phyloP scores from a whole-genome alignment of 441 rosid species.

The Euphorbia corollata region DNA sequence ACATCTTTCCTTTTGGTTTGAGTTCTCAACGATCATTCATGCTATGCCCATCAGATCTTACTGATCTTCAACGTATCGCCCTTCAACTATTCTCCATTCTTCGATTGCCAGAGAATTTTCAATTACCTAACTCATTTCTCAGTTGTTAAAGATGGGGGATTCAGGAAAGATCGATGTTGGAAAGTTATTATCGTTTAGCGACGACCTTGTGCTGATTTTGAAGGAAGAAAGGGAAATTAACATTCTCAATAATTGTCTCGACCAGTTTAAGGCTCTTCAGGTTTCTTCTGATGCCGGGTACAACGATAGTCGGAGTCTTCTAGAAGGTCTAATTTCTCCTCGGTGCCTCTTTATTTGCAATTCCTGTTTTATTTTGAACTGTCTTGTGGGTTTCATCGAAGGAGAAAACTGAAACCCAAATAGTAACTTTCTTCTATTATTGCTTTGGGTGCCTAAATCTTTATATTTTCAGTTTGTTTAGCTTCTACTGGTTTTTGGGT shows the following conservation, averaged over 20 bases:
- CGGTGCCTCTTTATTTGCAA: not conserved
- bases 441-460: not conserved
- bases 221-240: conserved; percentile 39
- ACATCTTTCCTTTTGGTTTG: not conserved
- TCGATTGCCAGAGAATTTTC: not conserved
- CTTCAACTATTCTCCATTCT: not conserved
- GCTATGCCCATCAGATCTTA: not conserved
- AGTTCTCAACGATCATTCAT: not conserved
- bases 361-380: not conserved
- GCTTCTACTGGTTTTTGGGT: not conserved
- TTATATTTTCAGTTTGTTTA: not conserved
- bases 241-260: conserved; percentile 32
- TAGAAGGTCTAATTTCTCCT: conserved; percentile 32
- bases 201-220: conserved; percentile 45
- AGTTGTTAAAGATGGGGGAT: conserved; percentile 37
- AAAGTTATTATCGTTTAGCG: conserved; percentile 38
- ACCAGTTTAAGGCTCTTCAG: conserved; percentile 31
- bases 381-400: not conserved
- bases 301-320: conserved; percentile 24
- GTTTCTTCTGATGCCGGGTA: conserved; percentile 42
- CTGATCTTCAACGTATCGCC: not conserved
- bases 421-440: not conserved
- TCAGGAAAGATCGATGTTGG: conserved; percentile 36
- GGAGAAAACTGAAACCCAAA: not conserved
- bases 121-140: not conserved